Evolutionary conservation across 106 monocot species (phyloP).

Genomic region (Agapanthus africanus): DNA sequence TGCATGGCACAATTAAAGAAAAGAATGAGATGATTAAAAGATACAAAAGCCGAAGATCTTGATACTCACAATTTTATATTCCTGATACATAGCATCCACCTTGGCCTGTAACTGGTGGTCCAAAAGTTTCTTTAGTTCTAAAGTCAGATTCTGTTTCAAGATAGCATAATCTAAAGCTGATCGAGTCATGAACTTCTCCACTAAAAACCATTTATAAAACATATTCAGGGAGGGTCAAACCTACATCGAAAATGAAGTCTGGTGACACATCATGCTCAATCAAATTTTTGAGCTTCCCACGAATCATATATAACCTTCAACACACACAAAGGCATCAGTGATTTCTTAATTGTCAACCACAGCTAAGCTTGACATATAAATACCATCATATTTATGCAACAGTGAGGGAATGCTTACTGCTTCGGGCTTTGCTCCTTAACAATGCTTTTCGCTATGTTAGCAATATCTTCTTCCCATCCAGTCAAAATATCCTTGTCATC

Average conservation of each 20-base stretch:
- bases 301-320: slow-evolving; percentile 32
- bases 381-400: background rate
- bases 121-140: slow-evolving; percentile 31
- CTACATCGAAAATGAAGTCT: slow-evolving; percentile 33
- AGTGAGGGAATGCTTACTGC: slow-evolving; percentile 19
- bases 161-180: background rate
- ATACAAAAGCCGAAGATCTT: background rate
- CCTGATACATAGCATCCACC: slow-evolving; percentile 21
- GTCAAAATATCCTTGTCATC: slow-evolving; percentile 28
- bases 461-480: slow-evolving; percentile 51
- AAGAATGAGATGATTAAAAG: background rate
- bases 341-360: background rate
- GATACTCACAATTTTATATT: slow-evolving; percentile 17
- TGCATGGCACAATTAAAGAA: background rate
- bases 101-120: slow-evolving; percentile 13
- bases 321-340: background rate
- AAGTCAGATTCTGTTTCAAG: slow-evolving; percentile 13
- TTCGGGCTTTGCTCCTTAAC: slow-evolving; percentile 41
- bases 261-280: slow-evolving; percentile 44
- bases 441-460: slow-evolving; percentile 32
- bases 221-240: slow-evolving; percentile 1
- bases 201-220: background rate
- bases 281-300: slow-evolving; percentile 37
- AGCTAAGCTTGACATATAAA: background rate
- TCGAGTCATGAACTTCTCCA: background rate